phyloP scores from a whole-genome alignment of 192 early-diverging fungal genomes.

The Neocallimastix lanati region DNA sequence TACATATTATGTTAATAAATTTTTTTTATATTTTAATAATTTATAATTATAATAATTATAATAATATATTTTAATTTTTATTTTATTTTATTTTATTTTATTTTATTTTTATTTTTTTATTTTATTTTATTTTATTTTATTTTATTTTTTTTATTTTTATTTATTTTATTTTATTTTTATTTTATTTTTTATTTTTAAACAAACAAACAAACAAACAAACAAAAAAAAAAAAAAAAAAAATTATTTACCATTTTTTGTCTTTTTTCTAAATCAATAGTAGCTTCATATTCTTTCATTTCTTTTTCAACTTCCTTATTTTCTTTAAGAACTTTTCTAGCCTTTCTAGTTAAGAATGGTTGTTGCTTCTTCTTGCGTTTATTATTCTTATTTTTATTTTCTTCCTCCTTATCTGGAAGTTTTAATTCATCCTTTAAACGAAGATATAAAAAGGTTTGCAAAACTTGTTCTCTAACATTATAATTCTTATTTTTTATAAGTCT shows the following conservation, averaged over 20 bases:
- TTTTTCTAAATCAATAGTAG: conserved; percentile 64
- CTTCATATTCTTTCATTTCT: conserved; percentile 82
- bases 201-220: too few relatives aligned
- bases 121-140: too few relatives aligned
- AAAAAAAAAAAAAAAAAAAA: too few relatives aligned
- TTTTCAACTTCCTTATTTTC: conserved; percentile 48
- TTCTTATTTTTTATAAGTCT: conserved; percentile 66
- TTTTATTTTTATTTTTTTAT: too few relatives aligned
- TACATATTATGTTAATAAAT: conserved; percentile 2
- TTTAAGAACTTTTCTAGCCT: conserved; percentile 53
- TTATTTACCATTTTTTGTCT: conserved; percentile 49
- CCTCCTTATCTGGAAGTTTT: not conserved
- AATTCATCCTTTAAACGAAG: conserved; percentile 73
- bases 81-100: too few relatives aligned
- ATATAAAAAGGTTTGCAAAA: conserved; percentile 59
- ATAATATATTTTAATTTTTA: too few relatives aligned
- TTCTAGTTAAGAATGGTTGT: conserved; percentile 15
- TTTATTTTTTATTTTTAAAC: too few relatives aligned
- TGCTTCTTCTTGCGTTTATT: conserved; percentile 14
- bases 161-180: too few relatives aligned
- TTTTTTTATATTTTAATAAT: not conserved
- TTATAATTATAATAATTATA: too few relatives aligned
- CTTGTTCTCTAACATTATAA: conserved; percentile 41
- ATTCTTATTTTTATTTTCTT: conserved; percentile 9
- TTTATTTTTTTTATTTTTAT: too few relatives aligned